Evolutionary conservation across 192 early-diverging fungal genomes (phyloP).

Genomic region (Paraglomus occultum): DNA sequence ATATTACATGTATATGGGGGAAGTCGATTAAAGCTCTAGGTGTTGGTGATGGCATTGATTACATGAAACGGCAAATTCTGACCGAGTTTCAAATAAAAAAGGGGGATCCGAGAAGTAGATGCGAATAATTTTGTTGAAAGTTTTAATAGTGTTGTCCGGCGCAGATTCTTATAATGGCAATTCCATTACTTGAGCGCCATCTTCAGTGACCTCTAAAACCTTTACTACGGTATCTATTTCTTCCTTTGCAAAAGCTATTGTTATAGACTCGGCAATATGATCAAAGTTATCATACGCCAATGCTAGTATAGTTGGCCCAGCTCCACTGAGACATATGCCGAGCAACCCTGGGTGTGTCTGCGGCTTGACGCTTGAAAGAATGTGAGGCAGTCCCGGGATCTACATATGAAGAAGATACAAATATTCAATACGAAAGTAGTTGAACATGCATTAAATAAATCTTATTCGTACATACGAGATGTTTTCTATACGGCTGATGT

Average conservation of each 20-base stretch:
- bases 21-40: too few species aligned
- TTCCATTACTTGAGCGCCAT: constrained; percentile 44
- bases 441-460: neutral
- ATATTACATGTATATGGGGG: too few species aligned
- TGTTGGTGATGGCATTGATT: too few species aligned
- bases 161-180: neutral
- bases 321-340: constrained; percentile 92
- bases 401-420: constrained; percentile 21
- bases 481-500: constrained; percentile 95
- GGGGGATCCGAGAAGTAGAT: too few species aligned
- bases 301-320: constrained; percentile 94
- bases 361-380: constrained; percentile 73
- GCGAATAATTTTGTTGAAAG: too few species aligned
- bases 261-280: constrained; percentile 66
- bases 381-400: constrained; percentile 87
- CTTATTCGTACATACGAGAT: constrained; percentile 59
- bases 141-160: too few species aligned
- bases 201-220: constrained; percentile 61
- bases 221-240: constrained; percentile 56
- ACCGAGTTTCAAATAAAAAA: too few species aligned
- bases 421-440: neutral
- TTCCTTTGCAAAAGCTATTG: constrained; percentile 56
- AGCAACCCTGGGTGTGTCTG: constrained; percentile 78
- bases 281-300: constrained; percentile 86
- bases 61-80: too few species aligned